Base-by-base conservation (phyloP, 2,329 filamentous ascomycete genomes). In the Emmonsiellopsis sp. region DNA sequence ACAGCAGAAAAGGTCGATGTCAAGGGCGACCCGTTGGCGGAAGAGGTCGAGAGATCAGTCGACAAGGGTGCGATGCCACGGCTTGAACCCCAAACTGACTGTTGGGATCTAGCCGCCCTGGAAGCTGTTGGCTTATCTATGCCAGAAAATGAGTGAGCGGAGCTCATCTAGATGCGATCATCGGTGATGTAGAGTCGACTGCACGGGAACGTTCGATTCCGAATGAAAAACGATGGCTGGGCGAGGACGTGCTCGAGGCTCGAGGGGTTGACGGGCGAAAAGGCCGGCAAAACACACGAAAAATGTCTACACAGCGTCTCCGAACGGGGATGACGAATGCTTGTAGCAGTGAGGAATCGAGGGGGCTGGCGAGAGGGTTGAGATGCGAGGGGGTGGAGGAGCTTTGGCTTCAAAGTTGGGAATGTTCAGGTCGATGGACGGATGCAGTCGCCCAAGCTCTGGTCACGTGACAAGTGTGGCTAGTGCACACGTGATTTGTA, bases 11-110 rank as follows among this genome's bases (percentile, higher is more conserved):
- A 80, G 59, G 71, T 75, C 54, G 78, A 73, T 49, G 72, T 70
- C 52, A 77, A 72, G 48, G 78, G 76, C 59, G 72, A 71, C 59
- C 68, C 67, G 60, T 65, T 62, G 59, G 63, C 65, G 55, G 72
- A 69, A 59, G 68, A 65, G 51, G 65, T 69, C 54, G 71, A 73
- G 58, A 75, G 64, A 62, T 75, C 73, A 56, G 76, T 81, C 61
- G 79, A 77, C 63, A 83, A 77, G 66, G 80, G 79, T 62, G 80
- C 76, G 66, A 79, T 71, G 62, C 76, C 75, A 70, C 80, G 77
- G 65, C 76, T 72, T 67, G 74, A 71, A 72, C 76, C 78, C 79
- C 79, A 82, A 67, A 76, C 73, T 69, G 76, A 76, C 73, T 78
- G 76, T 72, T 79, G 74, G 62, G 68, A 62, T 62, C 68, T 68